Percentiles rank a stretch among this genome's conserved stretches.
Conservation (phyloP, 371 early-diverging fungal species). For the Dinochytrium kinnereticum region DNA sequence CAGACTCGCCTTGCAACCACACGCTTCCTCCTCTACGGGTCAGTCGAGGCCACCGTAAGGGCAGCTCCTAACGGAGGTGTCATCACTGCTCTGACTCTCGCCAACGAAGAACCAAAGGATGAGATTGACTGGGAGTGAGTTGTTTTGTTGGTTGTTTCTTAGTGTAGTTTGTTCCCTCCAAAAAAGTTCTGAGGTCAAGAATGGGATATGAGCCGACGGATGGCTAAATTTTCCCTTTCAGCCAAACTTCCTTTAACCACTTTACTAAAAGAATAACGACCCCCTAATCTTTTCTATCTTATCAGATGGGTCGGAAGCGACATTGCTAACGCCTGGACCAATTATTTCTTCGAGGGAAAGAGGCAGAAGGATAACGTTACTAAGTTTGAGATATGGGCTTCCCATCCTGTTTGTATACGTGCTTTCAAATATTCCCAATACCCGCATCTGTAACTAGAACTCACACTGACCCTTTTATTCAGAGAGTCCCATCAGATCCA, state of each 20-base stretch:
- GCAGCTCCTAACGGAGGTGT: conserved; percentile 62
- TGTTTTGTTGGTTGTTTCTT: not conserved
- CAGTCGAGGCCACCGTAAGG: conserved; percentile 57
- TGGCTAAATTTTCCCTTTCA: too few relatives aligned
- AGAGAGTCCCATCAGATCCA: conserved; percentile 7
- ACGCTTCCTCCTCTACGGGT: conserved; percentile 50
- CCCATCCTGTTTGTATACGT: conserved; percentile 10
- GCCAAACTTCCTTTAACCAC: too few relatives aligned
- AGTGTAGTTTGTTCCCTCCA: not conserved
- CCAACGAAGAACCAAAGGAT: conserved; percentile 60
- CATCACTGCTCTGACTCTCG: conserved; percentile 65
- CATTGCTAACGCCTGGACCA: conserved; percentile 37
- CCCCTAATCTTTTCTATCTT: too few relatives aligned
- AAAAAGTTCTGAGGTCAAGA: not conserved
- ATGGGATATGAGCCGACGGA: not conserved
- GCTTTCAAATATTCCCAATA: not conserved
- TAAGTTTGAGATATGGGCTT: conserved; percentile 23
- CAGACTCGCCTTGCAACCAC: conserved; percentile 13
- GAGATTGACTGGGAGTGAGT: conserved; percentile 71
- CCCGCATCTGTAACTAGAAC: not conserved
- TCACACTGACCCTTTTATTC: not conserved
- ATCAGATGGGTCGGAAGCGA: conserved; percentile 41
- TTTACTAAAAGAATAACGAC: too few relatives aligned
- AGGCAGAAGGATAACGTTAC: conserved; percentile 20
- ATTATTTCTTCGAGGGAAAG: conserved; percentile 27